These are phyloP conservation scores for Botrytis paeoniae DNA, from an alignment of 2,329 filamentous ascomycete species.

Conservation along the genomic window DNA sequence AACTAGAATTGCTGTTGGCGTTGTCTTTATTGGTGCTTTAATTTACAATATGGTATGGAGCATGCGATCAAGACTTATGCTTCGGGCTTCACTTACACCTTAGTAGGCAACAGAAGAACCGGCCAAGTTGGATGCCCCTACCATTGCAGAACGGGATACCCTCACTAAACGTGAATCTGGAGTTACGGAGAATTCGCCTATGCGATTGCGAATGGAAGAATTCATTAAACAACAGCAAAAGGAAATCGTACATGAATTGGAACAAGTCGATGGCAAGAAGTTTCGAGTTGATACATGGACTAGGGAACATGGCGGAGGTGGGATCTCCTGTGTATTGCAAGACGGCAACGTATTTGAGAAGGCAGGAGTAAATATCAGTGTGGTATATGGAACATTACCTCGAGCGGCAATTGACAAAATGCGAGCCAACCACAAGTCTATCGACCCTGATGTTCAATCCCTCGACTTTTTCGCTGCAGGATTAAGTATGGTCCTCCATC, in stretches of 20 bases:
- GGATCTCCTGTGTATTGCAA: conserved; percentile 91
- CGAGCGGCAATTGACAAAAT: conserved; percentile 87
- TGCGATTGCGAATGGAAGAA: conserved; percentile 96
- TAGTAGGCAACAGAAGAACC: conserved; percentile 36
- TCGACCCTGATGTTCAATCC: conserved; percentile 73
- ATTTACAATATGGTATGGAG: conserved; percentile 49
- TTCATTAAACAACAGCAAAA: conserved; percentile 93
- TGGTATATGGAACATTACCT: conserved; percentile 90
- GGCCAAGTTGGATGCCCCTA: conserved; percentile 56
- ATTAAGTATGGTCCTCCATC: conserved; percentile 88
- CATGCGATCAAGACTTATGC: conserved; percentile 8
- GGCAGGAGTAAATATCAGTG: conserved; percentile 89
- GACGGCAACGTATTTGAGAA: conserved; percentile 98
- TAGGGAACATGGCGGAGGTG: conserved; percentile 83
- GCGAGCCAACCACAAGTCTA: conserved; percentile 90
- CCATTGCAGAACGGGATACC: conserved; percentile 82
- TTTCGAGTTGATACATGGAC: conserved; percentile 87
- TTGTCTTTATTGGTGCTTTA: conserved; percentile 47
- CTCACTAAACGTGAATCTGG: conserved; percentile 74
- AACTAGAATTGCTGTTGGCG: conserved; percentile 46
- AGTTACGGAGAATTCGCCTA: conserved; percentile 76
- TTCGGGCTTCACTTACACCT: conserved; percentile 26
- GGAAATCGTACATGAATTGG: conserved; percentile 78
- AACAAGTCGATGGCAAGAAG: conserved; percentile 75
- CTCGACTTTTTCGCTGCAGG: conserved; percentile 95